These are phyloP conservation scores for Phaeolepiota aurea DNA, from an alignment of 768 basidiomycete genomes.

Conservation along the genomic window DNA sequence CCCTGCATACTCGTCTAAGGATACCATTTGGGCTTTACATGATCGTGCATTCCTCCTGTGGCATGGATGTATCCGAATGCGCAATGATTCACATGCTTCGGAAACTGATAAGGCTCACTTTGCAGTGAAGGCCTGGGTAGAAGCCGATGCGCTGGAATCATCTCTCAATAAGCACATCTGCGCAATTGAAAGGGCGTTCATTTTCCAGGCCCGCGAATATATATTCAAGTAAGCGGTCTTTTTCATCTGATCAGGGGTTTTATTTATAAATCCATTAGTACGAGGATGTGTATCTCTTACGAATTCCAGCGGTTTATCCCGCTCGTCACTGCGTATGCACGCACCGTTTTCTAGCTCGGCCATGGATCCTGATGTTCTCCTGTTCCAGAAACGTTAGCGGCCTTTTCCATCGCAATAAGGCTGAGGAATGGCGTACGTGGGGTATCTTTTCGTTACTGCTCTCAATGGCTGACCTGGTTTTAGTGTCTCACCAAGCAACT, in stretches of 20 bases:
- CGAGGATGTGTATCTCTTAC: conserved; percentile 61
- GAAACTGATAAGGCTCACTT: conserved; percentile 53
- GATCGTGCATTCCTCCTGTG: conserved; percentile 64
- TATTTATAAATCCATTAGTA: conserved; percentile 27
- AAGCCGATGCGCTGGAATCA: conserved; percentile 58
- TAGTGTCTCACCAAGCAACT: conserved; percentile 54
- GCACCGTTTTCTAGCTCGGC: too few species aligned
- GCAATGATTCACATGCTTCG: conserved; percentile 26
- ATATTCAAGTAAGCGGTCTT: conserved; percentile 59
- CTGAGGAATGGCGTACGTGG: conserved; percentile 61
- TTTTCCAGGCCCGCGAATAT: conserved; percentile 66
- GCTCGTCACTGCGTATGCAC: conserved; percentile 41
- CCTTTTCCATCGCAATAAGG: conserved; percentile 45
- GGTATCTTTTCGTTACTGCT: background rate
- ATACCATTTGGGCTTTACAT: conserved; percentile 70
- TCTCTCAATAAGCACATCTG: conserved; percentile 60
- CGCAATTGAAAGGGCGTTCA: conserved; percentile 53
- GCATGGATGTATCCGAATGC: conserved; percentile 64
- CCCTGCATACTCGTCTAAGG: conserved; percentile 37
- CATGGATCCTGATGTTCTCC: too few species aligned
- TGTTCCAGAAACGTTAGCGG: conserved; percentile 33
- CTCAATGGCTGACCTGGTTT: conserved; percentile 6
- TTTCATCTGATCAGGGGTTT: conserved; percentile 1
- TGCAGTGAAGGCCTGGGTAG: conserved; percentile 61
- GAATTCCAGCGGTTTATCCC: conserved; percentile 63